Conservation (phyloP, 2,329 filamentous ascomycete species). For the Colletotrichum magnum region DNA sequence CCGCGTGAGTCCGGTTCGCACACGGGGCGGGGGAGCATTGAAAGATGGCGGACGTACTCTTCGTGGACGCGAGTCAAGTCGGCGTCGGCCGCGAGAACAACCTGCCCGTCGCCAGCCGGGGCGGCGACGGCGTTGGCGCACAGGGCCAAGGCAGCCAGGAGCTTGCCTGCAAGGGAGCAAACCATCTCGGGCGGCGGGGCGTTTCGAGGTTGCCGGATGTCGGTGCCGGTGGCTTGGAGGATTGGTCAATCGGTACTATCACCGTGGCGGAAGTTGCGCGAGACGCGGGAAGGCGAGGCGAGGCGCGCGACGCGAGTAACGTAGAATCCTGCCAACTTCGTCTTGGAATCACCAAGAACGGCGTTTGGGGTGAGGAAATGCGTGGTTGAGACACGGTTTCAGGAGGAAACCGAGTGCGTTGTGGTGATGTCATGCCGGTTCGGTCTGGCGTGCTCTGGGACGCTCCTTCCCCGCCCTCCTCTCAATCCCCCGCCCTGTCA, state of each 20-base stretch:
- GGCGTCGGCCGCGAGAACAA: conserved; percentile 27
- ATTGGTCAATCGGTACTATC: not conserved
- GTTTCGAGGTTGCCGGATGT: conserved; percentile 2
- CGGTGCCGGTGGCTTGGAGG: not conserved
- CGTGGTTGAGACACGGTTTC: not conserved
- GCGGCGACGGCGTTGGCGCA: conserved; percentile 21
- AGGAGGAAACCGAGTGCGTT: conserved; percentile 2
- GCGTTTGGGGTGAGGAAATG: not conserved
- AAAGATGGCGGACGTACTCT: conserved; percentile 23
- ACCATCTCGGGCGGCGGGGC: not conserved
- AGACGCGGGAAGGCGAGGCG: not conserved
- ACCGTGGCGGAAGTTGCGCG: not conserved
- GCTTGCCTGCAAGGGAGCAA: conserved; percentile 29
- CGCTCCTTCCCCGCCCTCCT: conserved; percentile 32
- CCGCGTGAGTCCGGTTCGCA: conserved; percentile 12
- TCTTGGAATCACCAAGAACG: not conserved
- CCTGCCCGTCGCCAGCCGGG: conserved; percentile 19
- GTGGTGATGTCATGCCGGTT: conserved; percentile 37
- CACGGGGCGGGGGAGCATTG: not conserved
- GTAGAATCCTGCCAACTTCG: not conserved
- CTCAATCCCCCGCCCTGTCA: conserved; percentile 15
- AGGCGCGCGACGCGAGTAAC: not conserved
- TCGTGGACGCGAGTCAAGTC: conserved; percentile 41
- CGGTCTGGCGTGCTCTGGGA: conserved; percentile 40
- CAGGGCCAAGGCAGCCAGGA: conserved; percentile 30